Base-by-base conservation (phyloP, 2,329 filamentous ascomycete genomes). In the Atkinsonella hypoxylon region DNA sequence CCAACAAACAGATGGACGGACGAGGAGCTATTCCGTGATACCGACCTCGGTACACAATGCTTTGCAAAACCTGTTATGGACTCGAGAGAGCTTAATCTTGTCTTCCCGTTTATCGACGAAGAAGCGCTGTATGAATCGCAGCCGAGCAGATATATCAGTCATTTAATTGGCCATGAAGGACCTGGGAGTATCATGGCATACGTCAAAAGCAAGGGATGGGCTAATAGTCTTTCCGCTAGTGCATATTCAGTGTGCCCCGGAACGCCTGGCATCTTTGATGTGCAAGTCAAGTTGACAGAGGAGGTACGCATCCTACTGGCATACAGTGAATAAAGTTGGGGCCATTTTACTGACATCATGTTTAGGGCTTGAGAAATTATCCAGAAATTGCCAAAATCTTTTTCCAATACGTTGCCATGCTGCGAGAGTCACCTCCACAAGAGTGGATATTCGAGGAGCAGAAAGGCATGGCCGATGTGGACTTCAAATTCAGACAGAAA, bases 401-500 rank as follows among this genome's bases (percentile, higher is more conserved):
- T 54, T 96, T 96, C 70, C 85, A 95, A 64, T 98, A 98, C 61
- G 82, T 97, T 55, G 82, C 89, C 11, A 79, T 98, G 65, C 78
- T 98, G 51, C 82, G 82, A 55, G 87, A 95, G 59, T 76, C 77
- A 2, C 79, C 85, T 5, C 90, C 91, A 0, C 85, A 94, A 58
- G 76, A 94, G 64, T 97, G 93, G 93, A 89, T 97, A 52, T 90
- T 93, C 53, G 81, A 95, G 32, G 93, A 98, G 68, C 86, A 93
- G 66, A 91, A 89, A 67, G 83, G 83, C 36, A 82, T 97, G 70
- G 83, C 87, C 43, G 90, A 97, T 57, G 88, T 97, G 12, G 87
- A 95, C 58, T 98, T 98, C 75, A 87, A 86, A 57, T 98, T 95
- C 69, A 88, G 83, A 67, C 88, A 97, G 64, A 97, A 97, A 73